phyloP scores from a whole-genome alignment of 2,329 filamentous ascomycete genomes.

The Orbilia quercus region DNA sequence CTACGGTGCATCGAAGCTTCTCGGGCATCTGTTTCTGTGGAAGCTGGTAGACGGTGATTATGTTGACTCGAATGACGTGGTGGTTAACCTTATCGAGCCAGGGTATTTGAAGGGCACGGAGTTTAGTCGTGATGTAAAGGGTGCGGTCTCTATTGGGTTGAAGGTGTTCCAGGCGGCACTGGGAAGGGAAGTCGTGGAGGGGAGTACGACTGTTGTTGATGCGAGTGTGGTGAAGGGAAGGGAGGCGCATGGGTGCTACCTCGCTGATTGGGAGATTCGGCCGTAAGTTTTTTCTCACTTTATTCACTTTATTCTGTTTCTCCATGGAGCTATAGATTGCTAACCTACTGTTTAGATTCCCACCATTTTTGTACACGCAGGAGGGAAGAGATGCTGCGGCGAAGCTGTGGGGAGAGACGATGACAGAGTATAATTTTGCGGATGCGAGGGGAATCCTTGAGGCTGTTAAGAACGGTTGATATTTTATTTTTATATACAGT shows the following conservation, averaged over 20 bases:
- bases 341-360: conserved; percentile 60
- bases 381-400: conserved; percentile 63
- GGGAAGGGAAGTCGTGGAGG: conserved; percentile 62
- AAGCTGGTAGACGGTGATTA: conserved; percentile 63
- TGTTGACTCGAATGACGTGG: conserved; percentile 64
- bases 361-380: conserved; percentile 61
- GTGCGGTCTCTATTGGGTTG: conserved; percentile 55
- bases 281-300: conserved; percentile 64
- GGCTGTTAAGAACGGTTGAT: conserved; percentile 22
- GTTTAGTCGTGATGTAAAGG: conserved; percentile 62
- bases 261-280: conserved; percentile 66
- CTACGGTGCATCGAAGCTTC: conserved; percentile 60
- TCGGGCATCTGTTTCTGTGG: conserved; percentile 62
- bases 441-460: conserved; percentile 45
- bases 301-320: neutral
- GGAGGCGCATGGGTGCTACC: conserved; percentile 68
- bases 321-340: neutral
- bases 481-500: neutral
- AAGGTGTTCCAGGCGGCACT: conserved; percentile 59
- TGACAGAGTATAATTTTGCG: conserved; percentile 62
- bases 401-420: conserved; percentile 64
- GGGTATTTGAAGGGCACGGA: conserved; percentile 65
- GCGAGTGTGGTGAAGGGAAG: conserved; percentile 65
- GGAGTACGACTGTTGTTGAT: conserved; percentile 67
- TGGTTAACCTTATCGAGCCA: conserved; percentile 67